Percentiles rank a stretch among this genome's conserved stretches.
phyloP scores from a whole-genome alignment of 495 filamentous ascomycete species.

The Sordaria brevicollis region DNA sequence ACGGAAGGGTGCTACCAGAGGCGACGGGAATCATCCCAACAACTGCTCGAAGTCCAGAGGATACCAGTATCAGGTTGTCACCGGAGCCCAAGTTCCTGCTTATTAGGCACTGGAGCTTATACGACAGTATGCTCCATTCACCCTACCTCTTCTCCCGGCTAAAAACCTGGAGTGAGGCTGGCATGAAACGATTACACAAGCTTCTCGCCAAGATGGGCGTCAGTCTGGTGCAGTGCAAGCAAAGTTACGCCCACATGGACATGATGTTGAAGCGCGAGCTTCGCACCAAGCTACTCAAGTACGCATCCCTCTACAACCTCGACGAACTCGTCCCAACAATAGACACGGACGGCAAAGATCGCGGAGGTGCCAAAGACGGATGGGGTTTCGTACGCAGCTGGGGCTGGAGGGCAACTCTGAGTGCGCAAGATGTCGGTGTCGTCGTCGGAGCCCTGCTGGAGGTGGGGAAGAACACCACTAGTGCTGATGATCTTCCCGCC shows the following conservation, averaged over 20 bases:
- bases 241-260: constrained; percentile 97
- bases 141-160: constrained; percentile 87
- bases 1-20: constrained; percentile 39
- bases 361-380: constrained; percentile 59
- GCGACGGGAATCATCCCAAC: constrained; percentile 74
- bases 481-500: constrained; percentile 13
- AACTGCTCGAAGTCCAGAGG: constrained; percentile 76
- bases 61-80: constrained; percentile 84
- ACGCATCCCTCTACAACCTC: constrained; percentile 81
- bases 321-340: constrained; percentile 77
- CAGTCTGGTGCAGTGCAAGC: constrained; percentile 82
- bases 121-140: constrained; percentile 97
- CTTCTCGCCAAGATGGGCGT: constrained; percentile 97
- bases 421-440: constrained; percentile 82
- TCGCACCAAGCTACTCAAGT: constrained; percentile 75
- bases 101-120: constrained; percentile 91
- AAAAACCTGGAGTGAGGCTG: constrained; percentile 87
- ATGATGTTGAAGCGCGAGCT: constrained; percentile 89
- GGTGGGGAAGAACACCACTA: constrained; percentile 53
- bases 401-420: constrained; percentile 94
- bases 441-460: constrained; percentile 86
- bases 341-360: constrained; percentile 46
- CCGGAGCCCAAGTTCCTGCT: constrained; percentile 92
- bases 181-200: constrained; percentile 86
- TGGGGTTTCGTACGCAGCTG: constrained; percentile 97